These are phyloP conservation scores for Debaryomyces castellii DNA, from an alignment of 805 yeast species.

Conservation along the genomic window DNA sequence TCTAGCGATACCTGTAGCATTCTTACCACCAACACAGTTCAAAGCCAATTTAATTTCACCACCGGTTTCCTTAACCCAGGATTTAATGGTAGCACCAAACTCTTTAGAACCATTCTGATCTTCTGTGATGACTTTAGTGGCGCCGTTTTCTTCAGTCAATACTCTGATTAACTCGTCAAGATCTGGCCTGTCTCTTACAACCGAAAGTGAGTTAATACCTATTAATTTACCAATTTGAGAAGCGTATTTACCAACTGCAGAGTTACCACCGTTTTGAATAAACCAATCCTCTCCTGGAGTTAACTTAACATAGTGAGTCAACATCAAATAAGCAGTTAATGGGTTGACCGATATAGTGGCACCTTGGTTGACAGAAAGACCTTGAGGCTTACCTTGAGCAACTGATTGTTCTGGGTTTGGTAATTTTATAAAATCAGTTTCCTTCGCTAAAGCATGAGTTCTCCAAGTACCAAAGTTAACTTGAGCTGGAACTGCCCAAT, in stretches of 20 bases:
- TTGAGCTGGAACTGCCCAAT: conserved; percentile 80
- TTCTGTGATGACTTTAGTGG: conserved; percentile 87
- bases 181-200: conserved; percentile 82
- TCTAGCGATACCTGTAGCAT: conserved; percentile 78
- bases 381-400: conserved; percentile 27
- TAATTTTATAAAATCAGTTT: conserved; percentile 55
- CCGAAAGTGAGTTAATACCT: conserved; percentile 82
- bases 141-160: conserved; percentile 63
- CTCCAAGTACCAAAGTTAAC: conserved; percentile 95
- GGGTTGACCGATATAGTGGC: conserved; percentile 94
- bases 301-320: conserved; percentile 63
- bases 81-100: conserved; percentile 59
- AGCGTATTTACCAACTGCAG: conserved; percentile 92
- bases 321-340: conserved; percentile 86
- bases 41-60: conserved; percentile 72
- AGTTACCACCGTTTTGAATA: conserved; percentile 94
- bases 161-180: conserved; percentile 57
- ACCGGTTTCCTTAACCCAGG: conserved; percentile 47
- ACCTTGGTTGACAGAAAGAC: conserved; percentile 53
- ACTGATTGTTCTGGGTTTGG: conserved; percentile 52
- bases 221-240: conserved; percentile 78
- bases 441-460: conserved; percentile 52
- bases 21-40: conserved; percentile 92
- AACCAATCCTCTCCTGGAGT: conserved; percentile 78
- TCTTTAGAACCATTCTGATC: conserved; percentile 71